Evolutionary conservation across 2,329 filamentous ascomycete species (phyloP), one percentile per base, ranked within the genome.

Genomic region (Talaromyces sp.): DNA sequence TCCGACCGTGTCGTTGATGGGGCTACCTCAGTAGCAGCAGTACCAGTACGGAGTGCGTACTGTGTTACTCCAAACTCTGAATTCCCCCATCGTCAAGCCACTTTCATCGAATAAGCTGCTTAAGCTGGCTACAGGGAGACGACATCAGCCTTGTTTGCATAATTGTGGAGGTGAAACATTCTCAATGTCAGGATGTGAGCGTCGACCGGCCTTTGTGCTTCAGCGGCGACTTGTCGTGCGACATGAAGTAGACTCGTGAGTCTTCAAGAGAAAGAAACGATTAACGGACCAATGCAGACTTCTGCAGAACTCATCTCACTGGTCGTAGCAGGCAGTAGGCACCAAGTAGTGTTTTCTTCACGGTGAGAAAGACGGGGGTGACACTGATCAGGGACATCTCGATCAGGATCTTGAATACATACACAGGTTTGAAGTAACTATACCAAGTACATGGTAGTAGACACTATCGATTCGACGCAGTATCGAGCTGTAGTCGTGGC

Each of bases 401-500:
- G 43, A 33, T 17, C 5, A 3, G 15, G 13, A 48, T 35, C 2
- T 48, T 28, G 25, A 28, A 28, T 28, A 4, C 25, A 21, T 28
- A 35, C 4, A n/a, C 15, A 46, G 31, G 6, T 46, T 48, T 13
- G 28, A 48, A 35, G 45, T 11, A 33, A 48, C 13, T 33, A 35
- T 33, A 10, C 33, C 43, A 35, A 36, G 21, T 36, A 36, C 31
- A 21, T 36, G 19, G 28, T 36, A 51, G 28, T 31, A 37, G 33
- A 13, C 3, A 19, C 43, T 45, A 13, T 46, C 25, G 25, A 46
- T 31, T 46, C 21, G 9, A 45, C 13, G 9, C 19, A 31, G n/a
- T n/a, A 10, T 5, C 31, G 11, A 19, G 10, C 2, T 19, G 28
- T 5, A 67, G 69, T 74, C 72, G 73, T 75, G 72, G 73, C 73